Base-by-base conservation (phyloP, 495 filamentous ascomycete genomes). In the Copromyces sp. region DNA sequence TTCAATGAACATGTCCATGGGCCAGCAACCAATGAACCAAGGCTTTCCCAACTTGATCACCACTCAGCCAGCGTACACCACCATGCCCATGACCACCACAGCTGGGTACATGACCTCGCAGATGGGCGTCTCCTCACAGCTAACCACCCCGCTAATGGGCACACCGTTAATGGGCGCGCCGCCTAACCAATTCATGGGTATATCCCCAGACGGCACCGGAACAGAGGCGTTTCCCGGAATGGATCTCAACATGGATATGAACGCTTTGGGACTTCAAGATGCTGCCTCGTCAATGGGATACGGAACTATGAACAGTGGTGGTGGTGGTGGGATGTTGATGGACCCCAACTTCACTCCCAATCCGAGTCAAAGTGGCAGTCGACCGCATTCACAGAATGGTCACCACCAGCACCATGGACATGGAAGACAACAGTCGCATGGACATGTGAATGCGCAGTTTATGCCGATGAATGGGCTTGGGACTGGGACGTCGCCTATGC, bases 241-340 rank as follows among this genome's bases (percentile, higher is more conserved):
- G 45, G 71, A 77, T 5, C 73, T 78, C 8, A 76, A 81, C 37
- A 74, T 84, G 69, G 70, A 78, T 4, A 73, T 78, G 29, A 76
- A 81, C 40, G 75, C 80, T 2, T 61, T 86, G 38, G 82, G 82
- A 2, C 77, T 84, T 32, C 84, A 83, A 69, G 78, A 83, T 37
- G 44, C 77, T 65, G 14, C 14, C 24, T 65, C 14, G 12, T 65
- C 53, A 0, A 35, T 65, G 53, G 53, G 53, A 17, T 65, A 32
- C 6, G 53, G 29, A 17, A 53, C 12, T 2, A 29, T 53, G 45
- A 53, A 6, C 5, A 12, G 39, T 40, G 39, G 8, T 29, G 29
- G 8, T 29, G 29, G 53, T 0, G 53, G 14, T 6, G 29, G 24
- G 3, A 65, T 65, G 53, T 4, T 35, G 29, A 35, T 35, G 29